Percentiles rank a stretch among this genome's conserved stretches.
These are phyloP conservation scores for Aspergillus jensenii DNA, from an alignment of 2,329 filamentous ascomycete species.

Conservation along the genomic window DNA sequence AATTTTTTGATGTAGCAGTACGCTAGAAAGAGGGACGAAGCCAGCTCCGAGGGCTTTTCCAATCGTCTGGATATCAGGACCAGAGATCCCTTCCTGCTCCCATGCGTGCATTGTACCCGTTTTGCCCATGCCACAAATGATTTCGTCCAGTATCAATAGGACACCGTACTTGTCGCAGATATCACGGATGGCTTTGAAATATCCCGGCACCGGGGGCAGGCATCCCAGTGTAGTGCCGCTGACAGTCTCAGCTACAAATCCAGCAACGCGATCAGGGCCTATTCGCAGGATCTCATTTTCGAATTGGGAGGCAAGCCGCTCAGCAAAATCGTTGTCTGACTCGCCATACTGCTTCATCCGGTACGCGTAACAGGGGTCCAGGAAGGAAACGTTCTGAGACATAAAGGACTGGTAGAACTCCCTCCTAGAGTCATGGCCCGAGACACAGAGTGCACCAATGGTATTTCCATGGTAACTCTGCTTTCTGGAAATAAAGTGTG, in stretches of 20 bases:
- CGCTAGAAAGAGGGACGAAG: background rate
- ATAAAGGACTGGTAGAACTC: background rate
- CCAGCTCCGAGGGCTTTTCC: background rate
- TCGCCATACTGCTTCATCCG: background rate
- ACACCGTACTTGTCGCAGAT: background rate
- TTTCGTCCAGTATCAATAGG: conserved; percentile 58
- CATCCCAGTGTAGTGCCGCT: background rate
- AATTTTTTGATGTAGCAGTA: background rate
- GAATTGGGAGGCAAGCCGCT: background rate
- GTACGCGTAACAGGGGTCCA: background rate
- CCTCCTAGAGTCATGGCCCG: background rate
- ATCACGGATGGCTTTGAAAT: background rate
- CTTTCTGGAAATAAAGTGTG: background rate
- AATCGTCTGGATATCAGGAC: background rate
- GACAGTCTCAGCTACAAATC: background rate
- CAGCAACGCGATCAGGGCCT: background rate
- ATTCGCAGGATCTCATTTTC: background rate
- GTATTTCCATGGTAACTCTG: background rate
- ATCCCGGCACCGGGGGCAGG: background rate
- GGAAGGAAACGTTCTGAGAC: background rate
- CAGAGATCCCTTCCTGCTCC: conserved; percentile 43
- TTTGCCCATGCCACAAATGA: conserved; percentile 60
- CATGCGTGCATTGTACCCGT: conserved; percentile 47
- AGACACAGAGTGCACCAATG: background rate
- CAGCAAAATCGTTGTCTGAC: background rate